Conservation (phyloP, 148 eudicot genomes). For the Mesembryanthemum crystallinum region DNA sequence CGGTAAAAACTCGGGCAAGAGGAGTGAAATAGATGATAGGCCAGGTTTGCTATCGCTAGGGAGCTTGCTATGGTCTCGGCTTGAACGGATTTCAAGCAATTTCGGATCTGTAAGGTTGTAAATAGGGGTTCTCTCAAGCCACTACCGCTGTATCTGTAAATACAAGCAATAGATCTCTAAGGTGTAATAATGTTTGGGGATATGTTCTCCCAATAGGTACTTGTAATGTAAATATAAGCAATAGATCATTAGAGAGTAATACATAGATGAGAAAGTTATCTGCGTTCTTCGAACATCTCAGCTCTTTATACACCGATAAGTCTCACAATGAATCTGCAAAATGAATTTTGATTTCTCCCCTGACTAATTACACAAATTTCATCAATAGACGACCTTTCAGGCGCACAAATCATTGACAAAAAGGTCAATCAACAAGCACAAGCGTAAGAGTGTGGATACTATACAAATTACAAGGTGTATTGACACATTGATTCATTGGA, state of each 20-base stretch:
- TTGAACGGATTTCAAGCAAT: slow-evolving; percentile 25
- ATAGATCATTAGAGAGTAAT: no score
- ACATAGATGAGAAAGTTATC: not conserved
- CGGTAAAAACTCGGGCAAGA: not conserved
- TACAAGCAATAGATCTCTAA: not conserved
- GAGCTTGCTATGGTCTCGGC: slow-evolving; percentile 33
- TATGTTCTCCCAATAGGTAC: no score
- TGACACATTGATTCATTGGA: slow-evolving; percentile 10
- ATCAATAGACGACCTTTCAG: not conserved
- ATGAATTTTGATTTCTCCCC: no score
- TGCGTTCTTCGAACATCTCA: not conserved
- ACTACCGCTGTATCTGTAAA: not conserved
- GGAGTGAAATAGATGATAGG: slow-evolving; percentile 16
- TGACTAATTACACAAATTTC: not conserved
- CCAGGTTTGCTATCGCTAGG: slow-evolving; percentile 22
- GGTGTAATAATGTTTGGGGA: not conserved
- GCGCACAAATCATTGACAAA: not conserved
- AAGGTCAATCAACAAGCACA: not conserved
- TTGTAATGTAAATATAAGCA: not conserved
- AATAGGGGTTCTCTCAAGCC: not conserved
- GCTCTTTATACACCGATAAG: not conserved
- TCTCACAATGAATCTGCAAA: no score
- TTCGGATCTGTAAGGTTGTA: slow-evolving; percentile 21
- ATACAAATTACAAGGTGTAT: slow-evolving; percentile 23
- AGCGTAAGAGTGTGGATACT: not conserved